A percentile compares a stretch with the other conserved stretches of the same genome.
Conservation (phyloP, 2,329 filamentous ascomycete genomes). For the Trichoderma cornu-damae region DNA sequence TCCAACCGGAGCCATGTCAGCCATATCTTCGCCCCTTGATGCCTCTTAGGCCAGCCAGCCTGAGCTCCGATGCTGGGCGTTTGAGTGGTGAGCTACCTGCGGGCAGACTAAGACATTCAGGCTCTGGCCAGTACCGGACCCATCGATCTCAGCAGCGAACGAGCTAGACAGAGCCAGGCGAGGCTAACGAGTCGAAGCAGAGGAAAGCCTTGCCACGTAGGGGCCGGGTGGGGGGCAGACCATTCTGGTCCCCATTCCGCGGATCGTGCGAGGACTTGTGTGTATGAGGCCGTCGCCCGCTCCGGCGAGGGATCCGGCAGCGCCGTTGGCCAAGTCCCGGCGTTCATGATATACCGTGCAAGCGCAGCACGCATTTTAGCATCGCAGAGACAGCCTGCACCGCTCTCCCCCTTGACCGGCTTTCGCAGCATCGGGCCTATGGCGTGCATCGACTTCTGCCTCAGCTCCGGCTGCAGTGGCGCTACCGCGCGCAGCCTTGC, state of each 20-base stretch:
- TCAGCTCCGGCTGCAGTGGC: slow-evolving; percentile 18
- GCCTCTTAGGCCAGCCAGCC: slow-evolving; percentile 17
- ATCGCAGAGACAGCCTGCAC: background rate
- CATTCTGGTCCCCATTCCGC: slow-evolving; percentile 15
- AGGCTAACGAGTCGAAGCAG: slow-evolving; percentile 17
- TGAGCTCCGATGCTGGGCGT: slow-evolving; percentile 16
- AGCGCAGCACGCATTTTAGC: no score
- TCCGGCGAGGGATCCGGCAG: background rate
- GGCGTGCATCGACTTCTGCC: slow-evolving; percentile 13
- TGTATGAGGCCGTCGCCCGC: slow-evolving; percentile 2
- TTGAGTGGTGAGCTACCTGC: slow-evolving; percentile 9
- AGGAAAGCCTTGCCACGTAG: slow-evolving; percentile 17
- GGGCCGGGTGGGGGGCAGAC: no score
- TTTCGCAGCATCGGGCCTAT: slow-evolving; percentile 15
- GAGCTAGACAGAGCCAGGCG: slow-evolving; percentile 12
- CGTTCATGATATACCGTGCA: background rate
- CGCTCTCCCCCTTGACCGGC: slow-evolving; percentile 8
- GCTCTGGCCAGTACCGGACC: slow-evolving; percentile 7
- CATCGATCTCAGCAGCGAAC: slow-evolving; percentile 17
- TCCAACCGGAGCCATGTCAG: slow-evolving; percentile 20
- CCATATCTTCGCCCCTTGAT: slow-evolving; percentile 19
- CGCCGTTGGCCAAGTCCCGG: background rate
- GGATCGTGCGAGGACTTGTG: slow-evolving; percentile 16
- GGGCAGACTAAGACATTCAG: slow-evolving; percentile 7
- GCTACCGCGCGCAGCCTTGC: slow-evolving; percentile 20